phyloP scores from a whole-genome alignment of 2,329 filamentous ascomycete species.

The Cytospora schulzeri region DNA sequence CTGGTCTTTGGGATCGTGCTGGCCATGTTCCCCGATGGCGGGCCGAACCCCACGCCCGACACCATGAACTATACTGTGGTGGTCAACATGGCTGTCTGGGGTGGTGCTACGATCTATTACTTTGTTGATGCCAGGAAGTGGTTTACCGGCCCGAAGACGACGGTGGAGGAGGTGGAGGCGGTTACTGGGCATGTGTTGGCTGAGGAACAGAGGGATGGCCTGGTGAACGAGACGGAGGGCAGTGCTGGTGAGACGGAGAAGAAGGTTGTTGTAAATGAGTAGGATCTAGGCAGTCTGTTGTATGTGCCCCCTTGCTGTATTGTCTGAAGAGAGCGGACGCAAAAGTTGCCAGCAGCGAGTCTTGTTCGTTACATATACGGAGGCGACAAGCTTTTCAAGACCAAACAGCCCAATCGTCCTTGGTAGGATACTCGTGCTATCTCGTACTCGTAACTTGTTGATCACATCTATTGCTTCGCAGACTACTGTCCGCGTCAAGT shows the following conservation, averaged over 20 bases:
- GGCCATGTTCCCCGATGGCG: conserved; percentile 60
- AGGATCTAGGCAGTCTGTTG: neutral
- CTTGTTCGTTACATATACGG: no score
- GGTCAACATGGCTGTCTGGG: conserved; percentile 62
- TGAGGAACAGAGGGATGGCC: conserved; percentile 27
- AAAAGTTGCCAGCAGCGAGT: neutral
- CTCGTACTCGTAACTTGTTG: neutral
- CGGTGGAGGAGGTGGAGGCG: conserved; percentile 43
- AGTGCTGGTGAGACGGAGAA: conserved; percentile 17
- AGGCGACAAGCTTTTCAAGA: neutral
- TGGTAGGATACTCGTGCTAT: neutral
- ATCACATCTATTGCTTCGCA: neutral
- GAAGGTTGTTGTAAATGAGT: conserved; percentile 1
- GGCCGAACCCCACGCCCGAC: conserved; percentile 51
- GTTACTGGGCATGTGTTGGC: conserved; percentile 27
- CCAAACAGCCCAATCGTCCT: neutral
- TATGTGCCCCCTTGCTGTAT: neutral
- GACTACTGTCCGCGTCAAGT: neutral
- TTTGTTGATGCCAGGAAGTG: conserved; percentile 58
- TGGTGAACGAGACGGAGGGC: conserved; percentile 5
- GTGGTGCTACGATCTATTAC: conserved; percentile 58
- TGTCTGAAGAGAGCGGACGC: neutral
- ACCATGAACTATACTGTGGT: conserved; percentile 67
- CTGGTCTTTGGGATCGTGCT: conserved; percentile 57
- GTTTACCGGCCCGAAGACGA: conserved; percentile 62